Base-by-base conservation (phyloP, 805 yeast species). In the Candida morakotiae region DNA sequence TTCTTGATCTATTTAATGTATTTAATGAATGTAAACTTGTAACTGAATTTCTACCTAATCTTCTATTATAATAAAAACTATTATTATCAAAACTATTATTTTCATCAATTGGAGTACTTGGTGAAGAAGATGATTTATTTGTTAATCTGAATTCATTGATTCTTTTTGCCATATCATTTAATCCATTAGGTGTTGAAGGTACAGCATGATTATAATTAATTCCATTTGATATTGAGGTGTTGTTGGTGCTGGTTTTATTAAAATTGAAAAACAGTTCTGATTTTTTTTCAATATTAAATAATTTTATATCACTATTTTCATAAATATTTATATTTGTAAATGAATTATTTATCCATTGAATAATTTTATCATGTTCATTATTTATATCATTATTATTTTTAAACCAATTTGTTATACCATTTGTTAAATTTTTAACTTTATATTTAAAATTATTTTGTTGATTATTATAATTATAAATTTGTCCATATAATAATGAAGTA, bases 401-500 rank as follows among this genome's bases (percentile, higher is more conserved):
- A 60, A 55, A 60, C 49, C 44, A 59, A 1, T 56, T 60, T 71
- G 69, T 68, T 11, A 56, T 53, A n/a, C n/a, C n/a, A 10, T 58
- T 52, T 2, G 74, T 52, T 17, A 69, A 57, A 28, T 61, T 61
- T 35, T 68, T 54, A 13, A 73, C 67, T 20, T 59, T 49, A 4
- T 65, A 55, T 20, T 59, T 49, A 4, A 64, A 55, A 44, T 62
- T 76, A 41, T 56, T 67, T 61, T 46, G 76, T 46, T 69, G 48
- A 19, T 56, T 55, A 32, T 48, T 56, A 4, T 61, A 42, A 36
- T 53, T 46, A 47, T 69, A 83, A 0, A 83, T 69, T 22, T 65
- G 60, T 2, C 80, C 77, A 80, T 85, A 83, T 18, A 85, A 49
- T 8, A 83, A 62, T 4, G 83, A 71, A 27, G 73, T 68, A 56